Evolutionary conservation across 2,329 filamentous ascomycete species (phyloP).

Genomic region (Knufia fluminis): DNA sequence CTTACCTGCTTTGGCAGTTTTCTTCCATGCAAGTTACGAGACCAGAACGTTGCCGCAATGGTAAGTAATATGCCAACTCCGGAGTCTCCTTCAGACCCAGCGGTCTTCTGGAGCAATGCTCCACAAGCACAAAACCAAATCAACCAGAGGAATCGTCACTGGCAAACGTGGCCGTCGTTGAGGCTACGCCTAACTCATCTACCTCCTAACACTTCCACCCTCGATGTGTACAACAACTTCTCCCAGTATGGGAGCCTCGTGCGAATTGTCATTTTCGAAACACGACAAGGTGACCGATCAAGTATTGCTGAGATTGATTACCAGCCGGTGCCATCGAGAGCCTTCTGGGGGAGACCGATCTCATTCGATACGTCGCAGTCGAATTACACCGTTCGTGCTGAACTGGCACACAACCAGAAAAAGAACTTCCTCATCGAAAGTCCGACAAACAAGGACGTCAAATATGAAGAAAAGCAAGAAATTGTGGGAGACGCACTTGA

Average conservation of each 20-base stretch:
- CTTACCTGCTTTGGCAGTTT: too few species aligned
- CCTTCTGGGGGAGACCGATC: not conserved
- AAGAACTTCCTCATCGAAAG: slow-evolving; percentile 9
- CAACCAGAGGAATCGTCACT: not conserved
- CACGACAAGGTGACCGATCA: slow-evolving; percentile 30
- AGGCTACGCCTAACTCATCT: slow-evolving; percentile 25
- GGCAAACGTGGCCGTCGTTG: not conserved
- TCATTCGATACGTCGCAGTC: not conserved
- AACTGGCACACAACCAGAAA: slow-evolving; percentile 3
- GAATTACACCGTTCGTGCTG: slow-evolving; percentile 9
- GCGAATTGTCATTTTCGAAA: slow-evolving; percentile 49
- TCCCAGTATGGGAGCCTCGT: slow-evolving; percentile 43
- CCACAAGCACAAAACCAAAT: not conserved
- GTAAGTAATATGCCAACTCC: too few species aligned
- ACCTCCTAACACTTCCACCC: slow-evolving; percentile 29
- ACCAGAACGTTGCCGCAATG: too few species aligned
- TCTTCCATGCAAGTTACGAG: too few species aligned
- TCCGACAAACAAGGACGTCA: slow-evolving; percentile 14
- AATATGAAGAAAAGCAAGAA: slow-evolving; percentile 14
- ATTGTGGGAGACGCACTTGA: not conserved
- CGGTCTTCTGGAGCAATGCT: not conserved
- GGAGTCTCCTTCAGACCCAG: too few species aligned
- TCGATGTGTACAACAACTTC: slow-evolving; percentile 45
- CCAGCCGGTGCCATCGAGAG: not conserved
- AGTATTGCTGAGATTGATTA: not conserved